phyloP scores from a whole-genome alignment of 2,329 filamentous ascomycete species.

The Pseudodiploospora longispora region DNA sequence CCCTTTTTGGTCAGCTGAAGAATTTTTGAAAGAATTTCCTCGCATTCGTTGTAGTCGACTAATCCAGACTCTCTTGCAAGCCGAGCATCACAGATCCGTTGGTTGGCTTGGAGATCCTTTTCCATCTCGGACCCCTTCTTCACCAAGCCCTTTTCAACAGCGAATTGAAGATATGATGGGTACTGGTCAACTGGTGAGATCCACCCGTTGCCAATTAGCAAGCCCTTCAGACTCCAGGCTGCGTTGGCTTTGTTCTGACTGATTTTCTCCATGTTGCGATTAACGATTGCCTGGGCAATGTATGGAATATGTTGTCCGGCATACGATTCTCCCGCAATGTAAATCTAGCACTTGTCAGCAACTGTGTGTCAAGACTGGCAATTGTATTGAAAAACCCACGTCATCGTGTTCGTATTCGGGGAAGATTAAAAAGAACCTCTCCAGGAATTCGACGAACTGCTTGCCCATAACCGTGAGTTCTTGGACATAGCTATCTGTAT shows the following conservation, averaged over 20 bases:
- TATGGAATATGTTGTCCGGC: conserved; percentile 97
- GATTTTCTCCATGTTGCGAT: conserved; percentile 64
- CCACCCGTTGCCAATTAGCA: conserved; percentile 97
- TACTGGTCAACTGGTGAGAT: conserved; percentile 89
- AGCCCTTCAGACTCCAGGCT: conserved; percentile 70
- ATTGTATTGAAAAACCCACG: conserved; percentile 48
- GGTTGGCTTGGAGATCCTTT: conserved; percentile 58
- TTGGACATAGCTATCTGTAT: conserved; percentile 77
- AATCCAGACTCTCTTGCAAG: conserved; percentile 37
- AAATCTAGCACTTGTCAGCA: conserved; percentile 52
- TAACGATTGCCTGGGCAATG: conserved; percentile 82
- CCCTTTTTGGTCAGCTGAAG: conserved; percentile 55
- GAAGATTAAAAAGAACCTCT: conserved; percentile 86
- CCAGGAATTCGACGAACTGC: conserved; percentile 81
- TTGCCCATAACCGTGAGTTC: conserved; percentile 84
- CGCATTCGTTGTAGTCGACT: conserved; percentile 66
- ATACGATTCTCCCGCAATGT: conserved; percentile 92
- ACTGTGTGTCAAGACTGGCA: background rate
- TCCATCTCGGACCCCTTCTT: conserved; percentile 56
- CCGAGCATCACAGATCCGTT: conserved; percentile 60
- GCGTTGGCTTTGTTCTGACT: conserved; percentile 13
- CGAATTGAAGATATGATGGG: conserved; percentile 72
- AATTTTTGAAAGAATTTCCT: conserved; percentile 66
- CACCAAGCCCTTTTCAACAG: conserved; percentile 68
- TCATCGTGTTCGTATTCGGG: conserved; percentile 89